Conservation (phyloP, 768 basidiomycete species). For the Pleurotus tuoliensis region DNA sequence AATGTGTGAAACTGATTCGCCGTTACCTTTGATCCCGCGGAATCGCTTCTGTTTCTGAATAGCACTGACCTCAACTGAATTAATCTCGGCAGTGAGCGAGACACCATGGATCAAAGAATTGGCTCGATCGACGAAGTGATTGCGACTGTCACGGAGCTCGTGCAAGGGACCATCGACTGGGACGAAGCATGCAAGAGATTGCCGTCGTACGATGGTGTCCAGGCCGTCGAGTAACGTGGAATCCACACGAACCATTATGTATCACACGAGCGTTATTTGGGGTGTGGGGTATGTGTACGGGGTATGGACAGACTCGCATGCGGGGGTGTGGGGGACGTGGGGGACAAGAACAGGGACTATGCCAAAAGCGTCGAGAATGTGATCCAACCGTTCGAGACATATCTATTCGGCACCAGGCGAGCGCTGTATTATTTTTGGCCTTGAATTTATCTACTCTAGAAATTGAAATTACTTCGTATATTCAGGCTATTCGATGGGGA, state of each 20-base stretch:
- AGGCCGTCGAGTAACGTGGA: slow-evolving; percentile 59
- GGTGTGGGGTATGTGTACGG: neutral
- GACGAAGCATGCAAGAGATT: slow-evolving; percentile 64
- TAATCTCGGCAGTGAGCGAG: slow-evolving; percentile 67
- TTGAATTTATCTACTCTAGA: no score
- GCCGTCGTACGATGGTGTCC: slow-evolving; percentile 83
- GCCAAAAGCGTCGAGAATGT: no score
- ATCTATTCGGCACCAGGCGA: neutral
- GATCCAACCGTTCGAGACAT: neutral
- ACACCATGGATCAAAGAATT: slow-evolving; percentile 91
- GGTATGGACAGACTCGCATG: no score
- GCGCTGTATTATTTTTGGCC: no score
- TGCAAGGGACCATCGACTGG: slow-evolving; percentile 77
- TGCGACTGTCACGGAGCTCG: slow-evolving; percentile 71
- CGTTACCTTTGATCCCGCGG: no score
- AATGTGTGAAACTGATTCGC: no score
- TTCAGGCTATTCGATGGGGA: no score
- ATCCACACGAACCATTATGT: neutral
- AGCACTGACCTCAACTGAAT: slow-evolving; percentile 5
- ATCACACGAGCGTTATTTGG: neutral
- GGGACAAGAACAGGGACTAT: no score
- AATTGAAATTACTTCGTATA: no score
- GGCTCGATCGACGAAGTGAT: slow-evolving; percentile 89
- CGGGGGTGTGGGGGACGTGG: no score
- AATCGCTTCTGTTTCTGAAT: slow-evolving; percentile 1